These are phyloP conservation scores for Xylaria sp. DNA, from an alignment of 2,329 filamentous ascomycete species.

Conservation along the genomic window DNA sequence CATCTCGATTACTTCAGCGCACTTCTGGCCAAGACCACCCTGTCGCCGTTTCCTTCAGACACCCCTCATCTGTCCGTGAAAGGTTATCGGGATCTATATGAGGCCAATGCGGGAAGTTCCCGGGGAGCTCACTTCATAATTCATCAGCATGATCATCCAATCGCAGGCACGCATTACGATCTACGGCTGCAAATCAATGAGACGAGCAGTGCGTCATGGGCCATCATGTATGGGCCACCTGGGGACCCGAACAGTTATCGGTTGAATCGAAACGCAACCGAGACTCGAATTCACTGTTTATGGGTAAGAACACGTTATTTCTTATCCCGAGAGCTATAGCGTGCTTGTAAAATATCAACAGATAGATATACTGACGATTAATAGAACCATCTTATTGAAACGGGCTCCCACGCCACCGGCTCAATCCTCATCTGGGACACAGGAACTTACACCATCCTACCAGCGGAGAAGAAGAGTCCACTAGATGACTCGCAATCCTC, in stretches of 20 bases:
- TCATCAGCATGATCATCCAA: conserved; percentile 78
- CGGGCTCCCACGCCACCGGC: conserved; percentile 63
- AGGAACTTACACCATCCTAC: conserved; percentile 66
- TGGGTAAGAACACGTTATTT: conserved; percentile 56
- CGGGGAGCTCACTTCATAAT: conserved; percentile 70
- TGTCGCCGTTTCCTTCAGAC: conserved; percentile 38
- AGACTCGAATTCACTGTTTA: conserved; percentile 69
- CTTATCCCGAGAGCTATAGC: not conserved
- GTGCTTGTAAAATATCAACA: not conserved
- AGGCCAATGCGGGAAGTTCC: conserved; percentile 45
- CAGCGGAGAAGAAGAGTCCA: conserved; percentile 43
- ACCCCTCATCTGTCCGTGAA: conserved; percentile 51
- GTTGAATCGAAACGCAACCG: conserved; percentile 68
- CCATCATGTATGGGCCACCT: conserved; percentile 71
- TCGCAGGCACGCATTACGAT: conserved; percentile 76
- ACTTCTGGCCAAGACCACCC: conserved; percentile 47
- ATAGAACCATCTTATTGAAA: conserved; percentile 70
- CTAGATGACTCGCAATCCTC: conserved; percentile 50
- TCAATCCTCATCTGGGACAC: conserved; percentile 72
- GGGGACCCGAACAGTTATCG: conserved; percentile 65
- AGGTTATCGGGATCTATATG: conserved; percentile 53
- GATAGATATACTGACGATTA: conserved; percentile 9
- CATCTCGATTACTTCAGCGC: conserved; percentile 54
- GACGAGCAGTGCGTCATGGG: conserved; percentile 72
- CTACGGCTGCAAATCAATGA: conserved; percentile 75